phyloP scores from a whole-genome alignment of 495 filamentous ascomycete species.

The Hypoxylon fuscum region DNA sequence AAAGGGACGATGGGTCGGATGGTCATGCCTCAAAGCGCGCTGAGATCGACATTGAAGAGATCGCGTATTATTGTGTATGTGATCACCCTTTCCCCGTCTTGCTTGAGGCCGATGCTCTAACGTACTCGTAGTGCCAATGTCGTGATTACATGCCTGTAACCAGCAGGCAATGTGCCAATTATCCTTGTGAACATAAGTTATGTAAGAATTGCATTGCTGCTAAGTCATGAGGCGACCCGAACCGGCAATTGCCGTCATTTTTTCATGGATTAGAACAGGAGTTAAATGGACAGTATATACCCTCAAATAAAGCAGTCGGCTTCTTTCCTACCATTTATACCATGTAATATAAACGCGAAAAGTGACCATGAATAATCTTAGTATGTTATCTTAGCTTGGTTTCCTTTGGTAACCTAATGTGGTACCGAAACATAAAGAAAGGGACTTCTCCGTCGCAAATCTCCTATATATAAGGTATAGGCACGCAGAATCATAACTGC shows the following conservation, averaged over 20 bases:
- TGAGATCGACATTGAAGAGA: too few species aligned
- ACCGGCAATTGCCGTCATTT: too few species aligned
- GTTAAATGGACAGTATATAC: conserved; percentile 11
- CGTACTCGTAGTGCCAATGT: conserved; percentile 31
- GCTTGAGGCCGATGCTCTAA: conserved; percentile 24
- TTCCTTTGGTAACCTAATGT: too few species aligned
- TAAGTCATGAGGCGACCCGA: not conserved
- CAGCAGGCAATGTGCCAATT: conserved; percentile 33
- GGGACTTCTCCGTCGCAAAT: too few species aligned
- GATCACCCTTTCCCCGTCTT: not conserved
- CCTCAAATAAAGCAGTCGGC: not conserved
- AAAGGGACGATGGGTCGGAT: conserved; percentile 27
- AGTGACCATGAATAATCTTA: too few species aligned
- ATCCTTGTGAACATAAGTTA: conserved; percentile 36
- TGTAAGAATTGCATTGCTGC: conserved; percentile 26
- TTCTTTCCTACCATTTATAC: too few species aligned
- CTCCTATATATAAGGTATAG: too few species aligned
- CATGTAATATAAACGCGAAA: too few species aligned
- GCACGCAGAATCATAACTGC: too few species aligned
- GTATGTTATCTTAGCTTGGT: too few species aligned
- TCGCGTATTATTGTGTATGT: conserved; percentile 36
- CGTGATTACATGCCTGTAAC: conserved; percentile 30
- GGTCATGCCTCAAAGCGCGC: conserved; percentile 15
- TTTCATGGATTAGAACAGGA: too few species aligned
- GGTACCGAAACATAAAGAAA: too few species aligned